Evolutionary conservation across 192 early-diverging fungal genomes (phyloP).

Genomic region (Gonapodya sp.): DNA sequence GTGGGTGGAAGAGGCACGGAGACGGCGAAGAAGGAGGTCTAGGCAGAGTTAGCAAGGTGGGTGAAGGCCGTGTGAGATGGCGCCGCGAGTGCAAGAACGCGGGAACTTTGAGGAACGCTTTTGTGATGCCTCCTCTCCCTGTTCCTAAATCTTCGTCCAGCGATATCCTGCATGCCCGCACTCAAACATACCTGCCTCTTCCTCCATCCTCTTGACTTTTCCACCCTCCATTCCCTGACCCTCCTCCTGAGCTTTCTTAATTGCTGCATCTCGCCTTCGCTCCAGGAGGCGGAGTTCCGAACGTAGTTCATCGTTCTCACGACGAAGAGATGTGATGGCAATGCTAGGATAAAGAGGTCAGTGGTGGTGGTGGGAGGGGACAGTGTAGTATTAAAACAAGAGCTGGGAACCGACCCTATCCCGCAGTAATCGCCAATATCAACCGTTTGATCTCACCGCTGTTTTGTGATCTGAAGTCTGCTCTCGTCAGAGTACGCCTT

Average conservation of each 20-base stretch:
- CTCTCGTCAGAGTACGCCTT: conserved; percentile 50
- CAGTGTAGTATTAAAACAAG: conserved; percentile 1
- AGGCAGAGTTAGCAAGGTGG: not conserved
- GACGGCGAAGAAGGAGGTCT: conserved; percentile 18
- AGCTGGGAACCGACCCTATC: no score
- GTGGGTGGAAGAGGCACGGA: conserved; percentile 24
- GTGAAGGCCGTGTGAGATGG: not conserved
- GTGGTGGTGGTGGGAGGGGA: not conserved
- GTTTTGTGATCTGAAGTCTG: conserved; percentile 37
- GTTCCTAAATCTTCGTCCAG: no score
- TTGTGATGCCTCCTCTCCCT: no score
- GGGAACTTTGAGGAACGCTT: no score
- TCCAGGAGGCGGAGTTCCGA: conserved; percentile 38
- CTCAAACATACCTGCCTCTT: conserved; percentile 30
- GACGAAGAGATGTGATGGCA: conserved; percentile 38
- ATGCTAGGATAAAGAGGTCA: conserved; percentile 17
- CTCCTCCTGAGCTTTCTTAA: conserved; percentile 15
- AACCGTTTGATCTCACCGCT: conserved; percentile 32
- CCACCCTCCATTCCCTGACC: conserved; percentile 30
- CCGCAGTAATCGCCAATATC: no score
- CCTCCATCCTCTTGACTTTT: conserved; percentile 37
- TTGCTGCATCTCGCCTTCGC: conserved; percentile 32
- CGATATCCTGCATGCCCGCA: not conserved
- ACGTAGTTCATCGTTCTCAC: conserved; percentile 37
- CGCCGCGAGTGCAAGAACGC: not conserved